Base-by-base conservation (phyloP, 306 rosid genomes). In the Oemleria cerasiformis region DNA sequence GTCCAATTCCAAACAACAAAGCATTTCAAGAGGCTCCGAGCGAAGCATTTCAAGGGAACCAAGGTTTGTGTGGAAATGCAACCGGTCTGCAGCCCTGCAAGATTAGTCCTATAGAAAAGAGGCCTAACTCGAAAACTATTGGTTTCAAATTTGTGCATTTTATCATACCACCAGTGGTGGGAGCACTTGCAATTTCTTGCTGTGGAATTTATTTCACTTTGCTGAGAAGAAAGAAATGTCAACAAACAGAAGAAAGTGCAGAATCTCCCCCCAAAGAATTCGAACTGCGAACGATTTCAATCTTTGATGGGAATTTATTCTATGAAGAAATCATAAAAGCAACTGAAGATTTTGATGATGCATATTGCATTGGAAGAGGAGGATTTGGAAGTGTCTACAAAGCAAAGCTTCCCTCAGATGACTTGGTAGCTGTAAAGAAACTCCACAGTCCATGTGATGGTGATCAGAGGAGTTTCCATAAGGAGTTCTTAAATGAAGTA, bases 301-400 rank as follows among this genome's bases (percentile, higher is more conserved):
- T 51, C 2, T 83, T 69, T 17, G 68, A 62, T 19, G 77, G 82
- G 41, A 84, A 73, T 44, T 23, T 64, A 6, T 61, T 74, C 40
- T 74, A 64, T 34, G 73, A 74, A 65, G 82, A 84, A 30, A 70
- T 84, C 38, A 59, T 73, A 48, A 78, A 67, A 66, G 80, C 84
- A 12, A 84, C 87, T 15, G 76, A 65, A 44, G 73, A 67, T 64
- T 83, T 83, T 17, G 21, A 72, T 50, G 34, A 55, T 13, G 43
- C 58, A 17, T 63, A 72, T 63, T 79, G 79, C 73, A 70, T 83
- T 5, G 86, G 86, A 16, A 34, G 47, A 4, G 83, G 86, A 59
- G 79, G 79, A 68, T 30, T 21, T 20, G 86, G 86, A 63, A 79
- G 20, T 14, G 83, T 79, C 16, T 83, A 79, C 67, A 75, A 44